phyloP scores from a whole-genome alignment of 208 protist species.

The Crithidia thermophila region DNA sequence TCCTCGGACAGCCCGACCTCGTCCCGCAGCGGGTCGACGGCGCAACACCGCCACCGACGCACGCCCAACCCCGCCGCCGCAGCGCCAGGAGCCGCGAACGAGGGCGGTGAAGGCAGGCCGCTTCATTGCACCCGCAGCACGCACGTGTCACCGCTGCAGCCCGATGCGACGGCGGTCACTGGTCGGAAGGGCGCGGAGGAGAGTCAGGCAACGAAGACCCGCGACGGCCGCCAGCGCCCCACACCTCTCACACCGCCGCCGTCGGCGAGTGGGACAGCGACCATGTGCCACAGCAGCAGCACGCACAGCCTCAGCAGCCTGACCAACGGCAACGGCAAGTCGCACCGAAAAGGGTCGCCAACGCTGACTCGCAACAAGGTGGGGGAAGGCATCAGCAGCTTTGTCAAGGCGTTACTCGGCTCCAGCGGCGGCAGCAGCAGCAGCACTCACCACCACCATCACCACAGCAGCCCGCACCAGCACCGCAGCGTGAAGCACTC shows the following conservation, averaged over 20 bases:
- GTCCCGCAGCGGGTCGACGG: constrained; percentile 17
- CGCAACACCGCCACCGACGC: not conserved
- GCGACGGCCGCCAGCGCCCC: not conserved
- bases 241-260: constrained; percentile 9
- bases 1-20: constrained; percentile 10
- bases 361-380: constrained; percentile 19
- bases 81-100: no score
- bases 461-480: not conserved
- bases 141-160: no score
- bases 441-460: constrained; percentile 7
- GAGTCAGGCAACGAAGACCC: no score
- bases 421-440: constrained; percentile 3
- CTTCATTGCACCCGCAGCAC: no score
- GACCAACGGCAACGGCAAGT: constrained; percentile 3
- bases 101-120: no score
- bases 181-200: no score
- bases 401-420: constrained; percentile 37
- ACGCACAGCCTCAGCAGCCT: constrained; percentile 23
- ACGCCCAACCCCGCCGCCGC: not conserved
- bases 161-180: no score
- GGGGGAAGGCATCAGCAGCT: constrained; percentile 30
- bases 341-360: constrained; percentile 17
- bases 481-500: constrained; percentile 4
- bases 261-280: not conserved
- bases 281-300: constrained; percentile 19